phyloP scores from a whole-genome alignment of 116 monocot genomes.

The Trichopus zeylanicus region DNA sequence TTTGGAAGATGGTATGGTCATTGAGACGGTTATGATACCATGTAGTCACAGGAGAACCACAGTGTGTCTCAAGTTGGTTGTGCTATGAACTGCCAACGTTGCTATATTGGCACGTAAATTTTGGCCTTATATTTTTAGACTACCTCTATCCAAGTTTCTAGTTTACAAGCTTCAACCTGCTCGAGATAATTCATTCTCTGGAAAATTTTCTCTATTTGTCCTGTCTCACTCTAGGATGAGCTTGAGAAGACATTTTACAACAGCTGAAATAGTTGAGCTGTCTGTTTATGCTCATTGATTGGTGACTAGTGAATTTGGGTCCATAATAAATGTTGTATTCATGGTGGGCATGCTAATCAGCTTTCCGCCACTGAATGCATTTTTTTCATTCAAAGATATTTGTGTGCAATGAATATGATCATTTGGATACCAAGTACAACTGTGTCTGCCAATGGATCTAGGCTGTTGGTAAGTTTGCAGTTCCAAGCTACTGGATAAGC shows the following conservation, averaged over 20 bases:
- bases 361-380: no score
- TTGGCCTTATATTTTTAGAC: background rate
- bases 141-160: no score
- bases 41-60: slow-evolving; percentile 69
- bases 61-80: slow-evolving; percentile 97
- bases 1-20: slow-evolving; percentile 71
- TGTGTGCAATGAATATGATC: no score
- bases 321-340: slow-evolving; percentile 88
- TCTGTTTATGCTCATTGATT: slow-evolving; percentile 71
- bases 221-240: slow-evolving; percentile 86
- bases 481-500: no score
- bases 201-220: background rate
- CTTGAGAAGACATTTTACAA: slow-evolving; percentile 72
- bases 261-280: slow-evolving; percentile 95
- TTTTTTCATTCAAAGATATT: no score
- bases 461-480: no score
- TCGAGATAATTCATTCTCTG: background rate
- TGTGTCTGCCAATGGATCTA: no score
- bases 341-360: slow-evolving; percentile 50
- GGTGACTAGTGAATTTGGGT: slow-evolving; percentile 73
- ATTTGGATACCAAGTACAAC: no score
- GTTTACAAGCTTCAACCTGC: no score
- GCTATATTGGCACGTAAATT: slow-evolving; percentile 83
- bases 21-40: slow-evolving; percentile 95
- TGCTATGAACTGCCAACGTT: slow-evolving; percentile 98